Evolutionary conservation across 2,329 filamentous ascomycete genomes (phyloP), one percentile per base, ranked within the genome.

Genomic region (Zasmidium cellare): DNA sequence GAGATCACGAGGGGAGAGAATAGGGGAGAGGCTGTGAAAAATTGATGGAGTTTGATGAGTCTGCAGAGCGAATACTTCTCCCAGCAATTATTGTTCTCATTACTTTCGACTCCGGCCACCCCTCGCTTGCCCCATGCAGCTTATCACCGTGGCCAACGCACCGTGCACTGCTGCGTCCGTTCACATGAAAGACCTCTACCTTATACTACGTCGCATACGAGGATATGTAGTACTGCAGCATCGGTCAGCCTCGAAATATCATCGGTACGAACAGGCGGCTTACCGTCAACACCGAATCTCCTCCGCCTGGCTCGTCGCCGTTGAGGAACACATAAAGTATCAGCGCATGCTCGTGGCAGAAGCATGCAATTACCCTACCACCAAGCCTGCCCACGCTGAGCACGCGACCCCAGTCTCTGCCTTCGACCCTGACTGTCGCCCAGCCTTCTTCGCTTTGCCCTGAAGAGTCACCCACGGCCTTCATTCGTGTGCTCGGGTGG

Each of bases 321-420:
- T 87, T 82, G 28, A 94, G 80, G 67, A 92, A 94, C 2, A 94
- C 91, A 69, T 94, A 94, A 23, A 94, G 77, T 44, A 94, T 91
- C 61, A 96, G 74, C 2, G 90, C 90, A 72, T 92, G 87, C 53
- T 90, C 88, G 69, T 94, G 82, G 41, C 87, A 87, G 73, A 96
- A 92, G 71, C 92, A 97, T 56, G 92, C 94, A 78, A 97, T 94
- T 52, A 97, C 93, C 65, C 91, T 83, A 0, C 92, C 93, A 66
- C 94, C 93, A 25, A 97, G 77, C 51, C 92, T 82, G 1, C 93
- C 93, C 12, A 97, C 92, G 73, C 91, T 96, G 65, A 99, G 80
- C n/a, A 97, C 93, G 65, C 85, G 86, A 28, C 91, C 91, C 93
- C 94, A 97, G 72, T 99, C 94, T 72, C 87, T 89, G 31, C 92